Percentiles rank a stretch among this genome's conserved stretches.
Conservation (phyloP, 2,329 filamentous ascomycete species). For the Emergomyces africanus region DNA sequence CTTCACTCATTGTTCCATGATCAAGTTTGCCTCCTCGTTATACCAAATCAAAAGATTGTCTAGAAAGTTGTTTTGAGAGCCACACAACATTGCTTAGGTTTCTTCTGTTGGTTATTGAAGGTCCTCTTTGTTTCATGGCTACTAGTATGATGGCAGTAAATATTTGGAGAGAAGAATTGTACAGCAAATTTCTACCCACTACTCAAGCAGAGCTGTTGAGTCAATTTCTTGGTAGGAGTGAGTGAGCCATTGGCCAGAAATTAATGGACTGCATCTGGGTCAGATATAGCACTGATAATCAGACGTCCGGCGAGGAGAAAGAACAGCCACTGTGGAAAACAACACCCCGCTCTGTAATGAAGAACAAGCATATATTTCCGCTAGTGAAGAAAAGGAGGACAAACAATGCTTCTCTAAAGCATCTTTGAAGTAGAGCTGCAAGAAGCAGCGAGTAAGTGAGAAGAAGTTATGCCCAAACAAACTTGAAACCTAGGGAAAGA, state of each 20-base stretch:
- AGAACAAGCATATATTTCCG: neutral
- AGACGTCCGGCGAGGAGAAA: neutral
- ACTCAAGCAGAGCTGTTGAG: neutral
- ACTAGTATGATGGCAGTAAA: neutral
- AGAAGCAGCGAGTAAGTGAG: neutral
- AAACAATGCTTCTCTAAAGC: neutral
- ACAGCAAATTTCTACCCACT: neutral
- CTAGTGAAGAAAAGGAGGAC: neutral
- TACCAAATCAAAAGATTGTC: neutral
- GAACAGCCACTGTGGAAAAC: neutral
- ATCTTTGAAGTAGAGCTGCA: neutral
- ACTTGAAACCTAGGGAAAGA: neutral
- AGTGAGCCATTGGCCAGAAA: neutral
- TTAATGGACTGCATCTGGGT: neutral
- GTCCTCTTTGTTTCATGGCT: neutral
- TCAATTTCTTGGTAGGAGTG: neutral
- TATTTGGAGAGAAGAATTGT: neutral
- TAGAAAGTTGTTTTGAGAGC: neutral
- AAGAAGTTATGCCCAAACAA: neutral
- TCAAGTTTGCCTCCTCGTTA: neutral
- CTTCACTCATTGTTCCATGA: neutral
- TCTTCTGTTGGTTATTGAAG: too few species aligned
- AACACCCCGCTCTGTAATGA: neutral
- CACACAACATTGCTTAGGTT: neutral
- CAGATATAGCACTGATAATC: neutral